Evolutionary conservation across 208 protist species (phyloP).

Genomic region (Acanthamoeba sp.): DNA sequence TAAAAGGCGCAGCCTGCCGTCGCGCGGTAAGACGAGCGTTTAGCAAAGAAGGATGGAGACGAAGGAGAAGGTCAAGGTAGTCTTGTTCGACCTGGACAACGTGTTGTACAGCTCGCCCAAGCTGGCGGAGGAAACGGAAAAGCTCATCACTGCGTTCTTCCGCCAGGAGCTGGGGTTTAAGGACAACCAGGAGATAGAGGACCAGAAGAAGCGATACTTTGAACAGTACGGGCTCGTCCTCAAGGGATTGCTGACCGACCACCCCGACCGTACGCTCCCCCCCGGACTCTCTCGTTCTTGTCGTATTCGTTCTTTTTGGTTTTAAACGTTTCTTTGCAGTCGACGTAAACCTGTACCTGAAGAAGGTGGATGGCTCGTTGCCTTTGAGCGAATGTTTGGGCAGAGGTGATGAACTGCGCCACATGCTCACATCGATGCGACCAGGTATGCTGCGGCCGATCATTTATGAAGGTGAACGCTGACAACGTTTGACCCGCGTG

Average conservation of each 20-base stretch:
- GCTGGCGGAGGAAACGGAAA: conserved; percentile 12
- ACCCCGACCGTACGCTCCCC: neutral
- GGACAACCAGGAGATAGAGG: neutral
- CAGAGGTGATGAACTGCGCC: neutral
- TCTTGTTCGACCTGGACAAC: conserved; percentile 31
- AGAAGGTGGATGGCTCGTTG: conserved; percentile 19
- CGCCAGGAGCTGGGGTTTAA: neutral
- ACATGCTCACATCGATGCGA: neutral
- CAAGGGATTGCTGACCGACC: neutral
- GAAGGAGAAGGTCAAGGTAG: neutral
- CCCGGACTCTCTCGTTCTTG: neutral
- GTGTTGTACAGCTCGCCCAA: neutral
- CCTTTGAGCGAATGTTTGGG: neutral
- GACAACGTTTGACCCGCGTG: neutral
- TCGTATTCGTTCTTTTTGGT: neutral
- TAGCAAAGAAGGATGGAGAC: too few species aligned
- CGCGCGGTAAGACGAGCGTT: too few species aligned
- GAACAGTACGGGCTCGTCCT: conserved; percentile 35
- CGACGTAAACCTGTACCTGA: neutral
- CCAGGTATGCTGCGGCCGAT: too few species aligned
- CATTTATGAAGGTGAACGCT: too few species aligned
- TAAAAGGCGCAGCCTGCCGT: too few species aligned
- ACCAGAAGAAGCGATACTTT: conserved; percentile 16
- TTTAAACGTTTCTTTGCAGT: conserved; percentile 1
- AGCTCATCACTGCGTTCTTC: conserved; percentile 26